These are phyloP conservation scores for Corynascus novoguineensis DNA, from an alignment of 495 filamentous ascomycete genomes.

Conservation along the genomic window DNA sequence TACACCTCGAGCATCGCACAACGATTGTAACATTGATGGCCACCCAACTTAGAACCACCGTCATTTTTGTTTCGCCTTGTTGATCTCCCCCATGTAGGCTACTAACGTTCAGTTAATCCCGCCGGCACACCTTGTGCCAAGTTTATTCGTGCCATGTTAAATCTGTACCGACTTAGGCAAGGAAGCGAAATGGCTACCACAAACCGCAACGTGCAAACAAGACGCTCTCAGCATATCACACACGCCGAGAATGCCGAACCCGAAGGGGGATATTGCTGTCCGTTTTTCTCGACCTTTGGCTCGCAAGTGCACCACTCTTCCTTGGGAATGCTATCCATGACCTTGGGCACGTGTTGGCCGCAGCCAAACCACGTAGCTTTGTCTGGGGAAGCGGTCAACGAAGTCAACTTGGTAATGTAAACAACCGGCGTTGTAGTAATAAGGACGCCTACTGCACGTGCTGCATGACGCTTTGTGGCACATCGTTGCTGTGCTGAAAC, in stretches of 20 bases:
- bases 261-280: conserved; percentile 57
- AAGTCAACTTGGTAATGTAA: neutral
- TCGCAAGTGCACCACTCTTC: conserved; percentile 59
- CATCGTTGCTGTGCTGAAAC: conserved; percentile 7
- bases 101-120: no score
- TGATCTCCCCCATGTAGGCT: no score
- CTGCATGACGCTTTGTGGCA: conserved; percentile 16
- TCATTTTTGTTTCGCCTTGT: no score
- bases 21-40: no score
- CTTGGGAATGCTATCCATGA: conserved; percentile 58
- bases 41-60: no score
- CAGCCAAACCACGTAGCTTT: conserved; percentile 69
- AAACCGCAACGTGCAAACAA: neutral
- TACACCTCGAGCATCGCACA: no score
- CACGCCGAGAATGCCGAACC: conserved; percentile 19
- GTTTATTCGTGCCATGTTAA: neutral
- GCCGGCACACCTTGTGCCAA: no score
- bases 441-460: conserved; percentile 12
- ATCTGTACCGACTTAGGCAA: no score
- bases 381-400: conserved; percentile 37
- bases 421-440: no score
- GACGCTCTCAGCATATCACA: neutral
- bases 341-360: conserved; percentile 59
- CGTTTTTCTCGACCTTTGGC: conserved; percentile 55
- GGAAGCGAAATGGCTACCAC: no score